Percentiles rank a stretch among this genome's conserved stretches.
Evolutionary conservation across 2,329 filamentous ascomycete genomes (phyloP).

Genomic region (Ceratocystis ficicola): DNA sequence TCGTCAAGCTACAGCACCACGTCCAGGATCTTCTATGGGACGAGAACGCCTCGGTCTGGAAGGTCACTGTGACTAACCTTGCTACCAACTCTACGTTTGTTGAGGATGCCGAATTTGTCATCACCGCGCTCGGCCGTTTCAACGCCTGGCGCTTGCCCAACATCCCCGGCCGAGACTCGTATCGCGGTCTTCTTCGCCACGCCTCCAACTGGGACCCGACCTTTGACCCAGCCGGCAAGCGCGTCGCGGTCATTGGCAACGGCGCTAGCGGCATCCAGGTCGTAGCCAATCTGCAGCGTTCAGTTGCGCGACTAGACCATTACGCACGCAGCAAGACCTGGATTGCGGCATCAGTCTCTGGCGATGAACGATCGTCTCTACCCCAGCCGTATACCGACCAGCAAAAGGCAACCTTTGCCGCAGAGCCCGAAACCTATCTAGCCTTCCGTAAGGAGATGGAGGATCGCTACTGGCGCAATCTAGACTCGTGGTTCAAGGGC

Average conservation of each 20-base stretch:
- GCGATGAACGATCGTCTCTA: slow-evolving; percentile 42
- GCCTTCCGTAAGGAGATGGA: slow-evolving; percentile 46
- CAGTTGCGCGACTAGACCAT: slow-evolving; percentile 44
- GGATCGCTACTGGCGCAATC: slow-evolving; percentile 49
- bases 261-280: slow-evolving; percentile 50
- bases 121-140: slow-evolving; percentile 53
- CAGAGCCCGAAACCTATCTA: slow-evolving; percentile 50
- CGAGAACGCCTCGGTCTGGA: slow-evolving; percentile 34
- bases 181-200: slow-evolving; percentile 45
- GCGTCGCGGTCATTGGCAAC: slow-evolving; percentile 50
- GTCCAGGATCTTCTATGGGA: slow-evolving; percentile 48
- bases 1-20: slow-evolving; percentile 42
- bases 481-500: slow-evolving; percentile 42
- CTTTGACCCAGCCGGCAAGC: slow-evolving; percentile 39
- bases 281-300: slow-evolving; percentile 40
- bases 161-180: slow-evolving; percentile 45
- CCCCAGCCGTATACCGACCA: slow-evolving; percentile 47
- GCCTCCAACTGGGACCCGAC: slow-evolving; percentile 47
- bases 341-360: slow-evolving; percentile 52
- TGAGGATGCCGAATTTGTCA: slow-evolving; percentile 46
- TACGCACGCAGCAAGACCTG: slow-evolving; percentile 55
- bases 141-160: slow-evolving; percentile 53
- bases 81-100: slow-evolving; percentile 30
- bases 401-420: slow-evolving; percentile 40
- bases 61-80: slow-evolving; percentile 32